These are phyloP conservation scores for Aspergillus sp. DNA, from an alignment of 2,329 filamentous ascomycete species.

Conservation along the genomic window DNA sequence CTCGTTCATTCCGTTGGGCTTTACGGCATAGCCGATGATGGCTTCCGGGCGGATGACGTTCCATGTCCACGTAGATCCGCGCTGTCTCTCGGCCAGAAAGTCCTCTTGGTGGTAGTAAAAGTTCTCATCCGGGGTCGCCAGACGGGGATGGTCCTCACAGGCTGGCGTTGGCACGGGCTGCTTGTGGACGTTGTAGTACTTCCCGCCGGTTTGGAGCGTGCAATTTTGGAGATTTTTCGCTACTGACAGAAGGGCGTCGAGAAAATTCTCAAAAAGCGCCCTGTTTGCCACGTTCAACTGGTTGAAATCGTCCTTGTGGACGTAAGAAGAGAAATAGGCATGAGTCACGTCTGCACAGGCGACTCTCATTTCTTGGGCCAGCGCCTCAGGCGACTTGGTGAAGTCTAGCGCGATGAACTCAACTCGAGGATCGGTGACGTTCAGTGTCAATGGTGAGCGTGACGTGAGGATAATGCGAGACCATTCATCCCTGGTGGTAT, in stretches of 20 bases:
- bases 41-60: conserved; percentile 14
- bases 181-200: conserved; percentile 15
- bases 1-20: conserved; percentile 17
- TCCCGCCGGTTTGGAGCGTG: conserved; percentile 10
- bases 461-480: conserved; percentile 19
- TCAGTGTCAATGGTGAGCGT: conserved; percentile 8
- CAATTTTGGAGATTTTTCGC: conserved; percentile 4
- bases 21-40: conserved; percentile 15
- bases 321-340: conserved; percentile 24
- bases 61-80: conserved; percentile 11
- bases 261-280: conserved; percentile 4
- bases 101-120: conserved; percentile 22
- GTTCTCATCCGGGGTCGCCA: conserved; percentile 13
- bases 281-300: conserved; percentile 15
- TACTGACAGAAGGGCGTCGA: conserved; percentile 1
- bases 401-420: conserved; percentile 23
- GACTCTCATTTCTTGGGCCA: conserved; percentile 9
- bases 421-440: conserved; percentile 16
- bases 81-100: conserved; percentile 10
- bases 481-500: conserved; percentile 8
- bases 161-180: conserved; percentile 15
- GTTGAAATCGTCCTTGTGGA: conserved; percentile 19
- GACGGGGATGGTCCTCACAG: conserved; percentile 15
- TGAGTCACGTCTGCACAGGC: conserved; percentile 19
- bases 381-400: not conserved